Evolutionary conservation across 441 rosid species (phyloP), one percentile per base, ranked within the genome.

Genomic region (Hura crepitans): DNA sequence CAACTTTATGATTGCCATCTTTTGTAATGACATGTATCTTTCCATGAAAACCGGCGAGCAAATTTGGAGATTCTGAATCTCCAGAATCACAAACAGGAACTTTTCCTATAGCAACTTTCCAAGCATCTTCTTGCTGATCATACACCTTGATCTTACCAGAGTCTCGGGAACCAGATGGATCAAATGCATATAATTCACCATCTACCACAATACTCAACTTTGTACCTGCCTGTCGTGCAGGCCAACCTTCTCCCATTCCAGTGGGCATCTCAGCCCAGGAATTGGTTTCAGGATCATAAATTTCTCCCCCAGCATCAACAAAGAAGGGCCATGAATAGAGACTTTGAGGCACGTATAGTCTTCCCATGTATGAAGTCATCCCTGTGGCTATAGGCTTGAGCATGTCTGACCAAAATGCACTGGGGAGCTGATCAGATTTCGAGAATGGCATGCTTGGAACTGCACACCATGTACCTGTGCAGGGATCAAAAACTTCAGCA

Each of bases 191-290:
- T 65, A 91, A 47, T 75, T 87, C 89, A 5, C 83, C 95, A 37
- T 87, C 96, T 43, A 93, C 84, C 2, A 78, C 83, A 47, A 88
- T 93, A 62, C 97, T 91, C 57, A 88, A 65, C 68, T 93, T 93
- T 0, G 89, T 88, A 30, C 98, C 96, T 0, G 95, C 96, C 68
- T 93, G 96, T 77, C 87, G 81, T 45, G 91, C 95, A 4, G 96
- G 98, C 98, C 98, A 93, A 56, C 96, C 96, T 47, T 91, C 95
- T 18, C 90, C 97, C 97, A 93, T 93, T 37, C 97, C 98, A 14
- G 78, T 43, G 13, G 98, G 97, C 98, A 93, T 93, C 77, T 93
- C 95, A 6, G 63, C 80, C 97, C 97, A 93, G 0, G 85, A 81
- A 71, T 89, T 81, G 1, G 78, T 71, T 67, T 83, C 88, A 0